These are phyloP conservation scores for Cornus suecica DNA, from an alignment of 148 eudicot genomes.

Conservation along the genomic window DNA sequence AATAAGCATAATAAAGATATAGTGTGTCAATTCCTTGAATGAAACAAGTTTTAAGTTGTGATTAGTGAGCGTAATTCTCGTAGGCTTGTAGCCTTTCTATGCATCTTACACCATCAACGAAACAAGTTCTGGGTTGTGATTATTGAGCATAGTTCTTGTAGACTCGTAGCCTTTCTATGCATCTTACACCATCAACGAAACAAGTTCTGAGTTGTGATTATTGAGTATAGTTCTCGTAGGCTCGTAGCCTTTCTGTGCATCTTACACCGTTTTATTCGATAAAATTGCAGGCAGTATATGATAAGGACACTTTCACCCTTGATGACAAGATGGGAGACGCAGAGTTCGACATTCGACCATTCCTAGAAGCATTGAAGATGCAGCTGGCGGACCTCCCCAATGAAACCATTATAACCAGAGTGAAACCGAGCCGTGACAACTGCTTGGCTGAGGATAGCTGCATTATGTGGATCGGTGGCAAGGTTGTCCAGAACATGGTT, in stretches of 20 bases:
- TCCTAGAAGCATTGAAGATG: conserved; percentile 22
- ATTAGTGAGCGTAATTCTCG: too few species aligned
- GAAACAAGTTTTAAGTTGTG: too few species aligned
- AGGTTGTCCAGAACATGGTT: conserved; percentile 48
- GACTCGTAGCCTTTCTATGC: too few species aligned
- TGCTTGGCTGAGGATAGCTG: conserved; percentile 45
- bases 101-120: too few species aligned
- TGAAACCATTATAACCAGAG: conserved; percentile 32
- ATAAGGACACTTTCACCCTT: conserved; percentile 40
- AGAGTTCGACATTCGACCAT: conserved; percentile 38
- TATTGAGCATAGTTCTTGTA: too few species aligned
- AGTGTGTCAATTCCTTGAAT: too few species aligned
- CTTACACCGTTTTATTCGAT: background rate
- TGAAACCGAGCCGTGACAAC: conserved; percentile 38
- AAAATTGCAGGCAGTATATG: conserved; percentile 39
- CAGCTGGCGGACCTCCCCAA: conserved; percentile 21
- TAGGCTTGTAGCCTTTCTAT: too few species aligned
- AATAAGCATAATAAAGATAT: too few species aligned
- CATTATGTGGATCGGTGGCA: conserved; percentile 44
- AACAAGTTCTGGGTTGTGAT: too few species aligned
- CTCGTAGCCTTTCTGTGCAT: background rate
- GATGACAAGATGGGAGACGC: conserved; percentile 68
- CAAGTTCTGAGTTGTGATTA: too few species aligned
- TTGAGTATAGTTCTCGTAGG: too few species aligned
- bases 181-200: too few species aligned